Base-by-base conservation (phyloP, 495 filamentous ascomycete genomes). In the Penicillium desertorum region DNA sequence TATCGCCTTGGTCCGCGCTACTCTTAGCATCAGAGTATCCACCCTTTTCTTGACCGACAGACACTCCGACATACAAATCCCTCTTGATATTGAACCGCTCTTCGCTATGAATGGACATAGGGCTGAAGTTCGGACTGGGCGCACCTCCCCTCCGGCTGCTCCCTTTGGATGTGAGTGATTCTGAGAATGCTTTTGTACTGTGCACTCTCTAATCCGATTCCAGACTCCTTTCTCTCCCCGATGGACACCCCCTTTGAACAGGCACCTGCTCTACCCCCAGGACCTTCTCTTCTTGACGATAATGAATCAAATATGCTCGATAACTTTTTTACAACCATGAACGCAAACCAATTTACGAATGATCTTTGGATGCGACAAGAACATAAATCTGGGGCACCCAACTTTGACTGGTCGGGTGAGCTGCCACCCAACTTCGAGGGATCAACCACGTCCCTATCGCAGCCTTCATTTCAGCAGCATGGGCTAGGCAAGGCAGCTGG, bases 121-220 rank as follows among this genome's bases (percentile, higher is more conserved):
- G 14, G 45, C 69, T 17, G 62, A 75, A 54, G 57, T 68, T 46
- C 71, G 62, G 6, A 59, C 60, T 41, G 70, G 65, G 45, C 70
- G 58, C 14, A 58, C 67, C 45, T 72, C 69, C 25, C 68, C 70
- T 51, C 63, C 70, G 30, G 61, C 66, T 25, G 74, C 68, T 63
- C 83, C 82, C 19, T 87, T 87, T 76, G 84, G 83, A 56, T 87
- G 84, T 87, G 68, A 60, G 84, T 80, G 12, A 12, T 60, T 22
- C 49, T 45, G 27, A 30, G 19, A 8, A 39, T 47, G 19, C 41
- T 42, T 27, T 39, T 19, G n/a, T n/a, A 30, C 19, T 25, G 1
- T 50, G 53, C 39, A 30, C 61, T 67, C 72, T 59, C 70, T 62
- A 14, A 32, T 46, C 39, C 39, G 47, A 22, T 48, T 25, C 20